A percentile compares a stretch with the other conserved stretches of the same genome.
Conservation (phyloP, 306 rosid species). For the Vigna mungo region DNA sequence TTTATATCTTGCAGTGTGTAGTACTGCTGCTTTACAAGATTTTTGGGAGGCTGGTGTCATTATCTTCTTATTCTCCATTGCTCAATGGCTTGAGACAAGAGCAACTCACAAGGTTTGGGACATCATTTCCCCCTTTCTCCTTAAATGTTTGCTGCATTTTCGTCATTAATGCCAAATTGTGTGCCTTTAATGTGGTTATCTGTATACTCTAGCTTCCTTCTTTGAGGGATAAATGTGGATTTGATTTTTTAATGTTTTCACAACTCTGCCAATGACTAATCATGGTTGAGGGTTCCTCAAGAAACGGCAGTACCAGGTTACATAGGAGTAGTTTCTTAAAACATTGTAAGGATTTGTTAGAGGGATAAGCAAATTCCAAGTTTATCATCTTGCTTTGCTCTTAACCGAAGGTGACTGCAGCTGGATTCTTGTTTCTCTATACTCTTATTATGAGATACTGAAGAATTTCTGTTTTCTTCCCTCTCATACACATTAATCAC, state of each 20-base stretch:
- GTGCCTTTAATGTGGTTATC: background rate
- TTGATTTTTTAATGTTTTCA: background rate
- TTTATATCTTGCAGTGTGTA: conserved; percentile 63
- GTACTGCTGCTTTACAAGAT: conserved; percentile 74
- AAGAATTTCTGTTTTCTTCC: background rate
- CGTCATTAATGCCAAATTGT: background rate
- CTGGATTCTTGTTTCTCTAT: background rate
- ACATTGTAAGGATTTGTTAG: background rate
- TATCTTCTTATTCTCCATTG: conserved; percentile 78
- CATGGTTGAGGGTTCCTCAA: background rate
- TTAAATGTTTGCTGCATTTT: background rate
- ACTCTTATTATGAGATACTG: background rate
- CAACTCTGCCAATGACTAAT: background rate
- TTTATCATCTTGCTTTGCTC: background rate
- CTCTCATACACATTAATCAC: background rate
- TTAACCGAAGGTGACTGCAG: background rate
- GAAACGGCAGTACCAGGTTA: background rate
- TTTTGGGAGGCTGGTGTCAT: conserved; percentile 84
- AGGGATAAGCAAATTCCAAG: background rate
- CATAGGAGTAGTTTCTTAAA: background rate
- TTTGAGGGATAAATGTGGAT: background rate
- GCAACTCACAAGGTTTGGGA: conserved; percentile 80
- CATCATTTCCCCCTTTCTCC: background rate
- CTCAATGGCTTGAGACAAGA: conserved; percentile 87
- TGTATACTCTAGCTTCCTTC: background rate